phyloP scores from a whole-genome alignment of 2,329 filamentous ascomycete species.

The Coniochaeta sp. region DNA sequence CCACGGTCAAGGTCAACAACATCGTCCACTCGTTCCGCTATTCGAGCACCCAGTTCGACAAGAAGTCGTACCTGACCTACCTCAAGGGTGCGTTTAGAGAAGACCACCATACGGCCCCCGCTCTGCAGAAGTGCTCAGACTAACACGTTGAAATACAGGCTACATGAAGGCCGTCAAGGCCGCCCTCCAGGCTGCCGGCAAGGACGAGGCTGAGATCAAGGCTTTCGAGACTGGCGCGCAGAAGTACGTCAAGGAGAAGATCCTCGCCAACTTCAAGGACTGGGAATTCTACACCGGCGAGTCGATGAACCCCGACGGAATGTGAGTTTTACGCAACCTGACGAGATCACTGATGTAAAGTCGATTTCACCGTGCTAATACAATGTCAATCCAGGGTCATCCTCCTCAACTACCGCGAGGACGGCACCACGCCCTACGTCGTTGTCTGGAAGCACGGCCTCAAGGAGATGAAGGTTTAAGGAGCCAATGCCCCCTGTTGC shows the following conservation, averaged over 20 bases:
- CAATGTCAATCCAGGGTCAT: slow-evolving; percentile 55
- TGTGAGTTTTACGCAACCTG: slow-evolving; percentile 52
- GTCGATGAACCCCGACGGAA: slow-evolving; percentile 87
- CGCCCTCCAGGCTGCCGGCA: slow-evolving; percentile 49
- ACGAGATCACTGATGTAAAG: background rate
- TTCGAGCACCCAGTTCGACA: slow-evolving; percentile 70
- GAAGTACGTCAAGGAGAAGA: slow-evolving; percentile 71
- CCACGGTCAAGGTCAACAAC: slow-evolving; percentile 74
- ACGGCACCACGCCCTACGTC: slow-evolving; percentile 84
- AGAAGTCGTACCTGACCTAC: slow-evolving; percentile 77
- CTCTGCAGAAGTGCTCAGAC: background rate
- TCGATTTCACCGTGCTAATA: slow-evolving; percentile 2
- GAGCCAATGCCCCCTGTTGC: background rate
- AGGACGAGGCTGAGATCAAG: slow-evolving; percentile 60
- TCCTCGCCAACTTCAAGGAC: slow-evolving; percentile 85
- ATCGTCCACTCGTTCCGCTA: slow-evolving; percentile 90
- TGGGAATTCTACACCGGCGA: slow-evolving; percentile 92
- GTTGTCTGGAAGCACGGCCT: slow-evolving; percentile 95
- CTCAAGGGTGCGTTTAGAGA: slow-evolving; percentile 63
- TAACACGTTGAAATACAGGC: slow-evolving; percentile 24
- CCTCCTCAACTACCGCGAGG: slow-evolving; percentile 96
- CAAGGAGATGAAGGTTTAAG: slow-evolving; percentile 86
- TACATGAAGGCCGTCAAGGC: slow-evolving; percentile 91
- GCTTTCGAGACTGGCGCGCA: slow-evolving; percentile 73
- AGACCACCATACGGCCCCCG: background rate